Evolutionary conservation across 2,329 filamentous ascomycete species (phyloP).

Genomic region (Epichloe typhina): DNA sequence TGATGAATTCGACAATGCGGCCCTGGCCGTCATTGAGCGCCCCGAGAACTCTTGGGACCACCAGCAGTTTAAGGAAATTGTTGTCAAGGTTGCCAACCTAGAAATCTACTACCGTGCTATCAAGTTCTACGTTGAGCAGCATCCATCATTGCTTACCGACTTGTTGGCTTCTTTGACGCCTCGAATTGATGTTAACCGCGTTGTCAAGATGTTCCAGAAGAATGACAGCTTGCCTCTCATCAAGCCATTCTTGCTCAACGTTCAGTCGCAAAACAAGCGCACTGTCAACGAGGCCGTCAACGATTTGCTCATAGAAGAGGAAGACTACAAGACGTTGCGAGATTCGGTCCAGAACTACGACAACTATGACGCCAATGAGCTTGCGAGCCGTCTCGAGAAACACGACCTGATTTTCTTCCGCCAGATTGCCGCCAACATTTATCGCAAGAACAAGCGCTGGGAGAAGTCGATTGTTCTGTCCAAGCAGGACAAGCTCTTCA

Average conservation of each 20-base stretch:
- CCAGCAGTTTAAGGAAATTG: slow-evolving; percentile 97
- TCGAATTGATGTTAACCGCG: slow-evolving; percentile 93
- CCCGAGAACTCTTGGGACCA: slow-evolving; percentile 98
- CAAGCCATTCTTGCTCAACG: slow-evolving; percentile 95
- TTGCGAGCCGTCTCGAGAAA: slow-evolving; percentile 87
- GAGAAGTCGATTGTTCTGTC: slow-evolving; percentile 96
- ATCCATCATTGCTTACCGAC: slow-evolving; percentile 91
- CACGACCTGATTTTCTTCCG: slow-evolving; percentile 98
- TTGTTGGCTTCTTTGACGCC: slow-evolving; percentile 83
- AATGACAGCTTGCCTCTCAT: slow-evolving; percentile 96
- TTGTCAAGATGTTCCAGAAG: slow-evolving; percentile 98
- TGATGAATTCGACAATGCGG: slow-evolving; percentile 95
- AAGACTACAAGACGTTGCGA: slow-evolving; percentile 96
- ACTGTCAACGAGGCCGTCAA: slow-evolving; percentile 97
- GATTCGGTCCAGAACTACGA: slow-evolving; percentile 98
- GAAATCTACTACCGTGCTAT: slow-evolving; percentile 98
- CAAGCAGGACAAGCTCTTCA: slow-evolving; percentile 99
- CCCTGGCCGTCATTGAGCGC: slow-evolving; percentile 94
- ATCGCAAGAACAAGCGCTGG: slow-evolving; percentile 99
- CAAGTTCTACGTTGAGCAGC: slow-evolving; percentile 95
- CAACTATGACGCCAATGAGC: slow-evolving; percentile 92
- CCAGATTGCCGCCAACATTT: slow-evolving; percentile 95
- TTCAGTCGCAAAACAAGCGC: slow-evolving; percentile 95
- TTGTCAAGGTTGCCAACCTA: slow-evolving; percentile 93
- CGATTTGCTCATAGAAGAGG: slow-evolving; percentile 93